Base-by-base conservation (phyloP, 2,329 filamentous ascomycete genomes). In the Sporothrix pseudoabietina region DNA sequence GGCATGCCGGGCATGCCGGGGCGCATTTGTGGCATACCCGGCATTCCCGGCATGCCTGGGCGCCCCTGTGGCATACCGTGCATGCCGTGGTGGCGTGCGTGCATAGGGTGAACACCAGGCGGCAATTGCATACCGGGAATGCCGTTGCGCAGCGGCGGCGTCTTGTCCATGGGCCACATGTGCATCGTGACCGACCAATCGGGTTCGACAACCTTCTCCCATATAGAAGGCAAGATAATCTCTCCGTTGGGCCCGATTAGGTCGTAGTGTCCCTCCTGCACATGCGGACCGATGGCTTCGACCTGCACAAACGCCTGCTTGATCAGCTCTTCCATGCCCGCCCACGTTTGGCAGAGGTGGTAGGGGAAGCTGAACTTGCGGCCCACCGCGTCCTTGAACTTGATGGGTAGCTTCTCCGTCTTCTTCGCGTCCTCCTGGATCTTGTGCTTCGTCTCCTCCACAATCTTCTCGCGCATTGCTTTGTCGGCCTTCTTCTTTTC, bases 331-430 rank as follows among this genome's bases (percentile, higher is more conserved):
- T 95, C 92, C 92, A 96, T 95, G 22, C 92, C 92, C 91, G 86
- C 84, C 94, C 94, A 97, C 2, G 91, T 96, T 78, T 90, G 89
- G 81, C 94, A 97, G 41, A 97, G 81, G 76, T 94, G 89, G 82
- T 91, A 97, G 1, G 94, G 94, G 79, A 98, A 97, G 82, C 90
- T 96, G 81, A 97, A 98, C 81, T 97, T 97, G 77, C 94, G 88
- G 44, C 93, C 93, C 19, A 98, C 90, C 0, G 94, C 94, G 80
- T 98, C 94, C 82, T 97, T 97, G 84, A 97, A 97, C 77, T 91
- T 91, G 80, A 97, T 93, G 2, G 92, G 93, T 59, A 90, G 85
- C 80, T 93, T 92, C 55, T 90, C 87, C 75, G 87, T 87, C 76
- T 85, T 84, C 76, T 81, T 82, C 16, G 78, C 79, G 1, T 81